Base-by-base conservation (phyloP, 2,329 filamentous ascomycete genomes). In the Talaromyces funiculosus region DNA sequence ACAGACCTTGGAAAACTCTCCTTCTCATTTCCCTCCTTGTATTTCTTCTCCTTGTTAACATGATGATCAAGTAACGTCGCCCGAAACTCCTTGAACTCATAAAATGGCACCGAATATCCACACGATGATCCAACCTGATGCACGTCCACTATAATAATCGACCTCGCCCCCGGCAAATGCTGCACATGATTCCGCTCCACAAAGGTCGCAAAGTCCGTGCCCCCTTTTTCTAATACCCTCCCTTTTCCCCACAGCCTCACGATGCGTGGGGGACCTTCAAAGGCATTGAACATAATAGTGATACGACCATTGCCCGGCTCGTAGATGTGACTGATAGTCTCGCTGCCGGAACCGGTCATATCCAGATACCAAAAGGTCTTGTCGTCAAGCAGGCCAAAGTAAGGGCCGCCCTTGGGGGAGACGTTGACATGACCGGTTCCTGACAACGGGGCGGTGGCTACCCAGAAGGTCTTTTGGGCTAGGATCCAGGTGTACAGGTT, bases 321-420 rank as follows among this genome's bases (percentile, higher is more conserved):
- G 55, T 61, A 61, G 20, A 61, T 57, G 56, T 61, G 60, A n/a
- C 60, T 61, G n/a, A 61, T 58, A 6, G 60, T 61, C 53, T 61
- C 60, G 55, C 53, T 61, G 16, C 60, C 60, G n/a, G 60, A 61
- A 12, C 60, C 60, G 31, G 54, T 61, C 49, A 61, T 35, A 10
- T 61, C 60, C 7, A 58, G 49, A 35, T 61, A 61, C 60, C 60
- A 61, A 24, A 61, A 61, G 10, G 60, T 61, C 22, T 47, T 57
- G 24, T 61, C 40, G n/a, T 61, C 60, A 24, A 61, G 37, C 4
- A 61, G 38, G 18, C 60, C 60, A 33, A 61, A 61, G 47, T 58
- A 31, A 33, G 54, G 54, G 5, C 60, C 60, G 47, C 60, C 60
- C 26, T 61, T 61, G 38, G 60, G 60, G 5, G 60, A 61, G 37